Conservation (phyloP, 495 filamentous ascomycete species). For the Articulospora tetracladia region DNA sequence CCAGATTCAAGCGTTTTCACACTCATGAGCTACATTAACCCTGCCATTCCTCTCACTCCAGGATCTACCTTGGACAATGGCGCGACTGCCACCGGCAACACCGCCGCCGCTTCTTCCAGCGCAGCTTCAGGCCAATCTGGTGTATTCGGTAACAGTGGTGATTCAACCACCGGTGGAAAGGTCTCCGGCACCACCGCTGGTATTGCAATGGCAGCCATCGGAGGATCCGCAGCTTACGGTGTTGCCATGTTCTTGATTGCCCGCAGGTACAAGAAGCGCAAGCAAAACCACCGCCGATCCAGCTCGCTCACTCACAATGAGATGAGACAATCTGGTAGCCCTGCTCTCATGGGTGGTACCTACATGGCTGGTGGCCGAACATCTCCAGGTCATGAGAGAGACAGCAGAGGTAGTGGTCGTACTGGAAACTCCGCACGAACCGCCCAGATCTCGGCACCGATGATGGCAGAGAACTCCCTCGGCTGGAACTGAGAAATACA, state of each 20-base stretch:
- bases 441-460: slow-evolving; percentile 70
- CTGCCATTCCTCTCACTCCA: slow-evolving; percentile 73
- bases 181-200: slow-evolving; percentile 77
- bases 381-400: slow-evolving; percentile 48
- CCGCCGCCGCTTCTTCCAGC: slow-evolving; percentile 14
- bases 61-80: slow-evolving; percentile 42
- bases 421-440: slow-evolving; percentile 72
- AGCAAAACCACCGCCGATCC: slow-evolving; percentile 72
- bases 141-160: slow-evolving; percentile 34
- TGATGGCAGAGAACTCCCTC: slow-evolving; percentile 96
- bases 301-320: slow-evolving; percentile 51
- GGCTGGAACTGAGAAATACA: slow-evolving; percentile 80
- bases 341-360: slow-evolving; percentile 47
- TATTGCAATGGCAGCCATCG: slow-evolving; percentile 73
- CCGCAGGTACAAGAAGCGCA: slow-evolving; percentile 85
- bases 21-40: slow-evolving; percentile 78
- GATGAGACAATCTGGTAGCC: slow-evolving; percentile 55
- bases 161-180: slow-evolving; percentile 33
- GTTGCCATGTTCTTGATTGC: slow-evolving; percentile 98
- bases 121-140: slow-evolving; percentile 28
- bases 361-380: slow-evolving; percentile 49
- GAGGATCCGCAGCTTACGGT: slow-evolving; percentile 85
- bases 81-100: slow-evolving; percentile 23
- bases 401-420: slow-evolving; percentile 66
- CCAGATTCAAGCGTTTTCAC: slow-evolving; percentile 52